phyloP scores from a whole-genome alignment of 371 early-diverging fungal species.

The Dichotomocladium elegans region DNA sequence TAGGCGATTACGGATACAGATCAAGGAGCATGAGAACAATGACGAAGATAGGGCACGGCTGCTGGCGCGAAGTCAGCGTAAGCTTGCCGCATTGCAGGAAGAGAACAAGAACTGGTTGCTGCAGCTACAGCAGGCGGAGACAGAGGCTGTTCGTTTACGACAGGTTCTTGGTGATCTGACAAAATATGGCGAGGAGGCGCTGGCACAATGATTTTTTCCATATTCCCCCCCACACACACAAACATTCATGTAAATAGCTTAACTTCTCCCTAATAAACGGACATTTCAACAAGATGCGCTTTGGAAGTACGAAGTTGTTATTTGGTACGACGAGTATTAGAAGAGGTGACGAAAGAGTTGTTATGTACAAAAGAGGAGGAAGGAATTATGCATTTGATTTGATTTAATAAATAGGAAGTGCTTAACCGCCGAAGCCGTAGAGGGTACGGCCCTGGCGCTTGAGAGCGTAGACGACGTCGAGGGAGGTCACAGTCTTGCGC shows the following conservation, averaged over 20 bases:
- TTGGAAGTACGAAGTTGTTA: too few relatives aligned
- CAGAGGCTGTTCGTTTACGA: background rate
- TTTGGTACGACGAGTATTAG: too few relatives aligned
- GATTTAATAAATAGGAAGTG: too few relatives aligned
- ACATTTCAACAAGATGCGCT: too few relatives aligned
- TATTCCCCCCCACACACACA: background rate
- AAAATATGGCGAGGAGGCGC: background rate
- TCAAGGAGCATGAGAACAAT: background rate
- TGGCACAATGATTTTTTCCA: background rate
- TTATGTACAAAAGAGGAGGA: too few relatives aligned
- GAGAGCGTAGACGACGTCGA: slow-evolving; percentile 96
- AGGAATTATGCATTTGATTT: too few relatives aligned
- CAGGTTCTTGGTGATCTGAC: background rate
- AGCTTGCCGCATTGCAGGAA: background rate
- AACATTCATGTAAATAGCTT: background rate
- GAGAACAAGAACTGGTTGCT: slow-evolving; percentile 7
- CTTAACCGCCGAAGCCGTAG: slow-evolving; percentile 57
- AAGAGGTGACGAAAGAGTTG: too few relatives aligned
- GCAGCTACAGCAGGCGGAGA: background rate
- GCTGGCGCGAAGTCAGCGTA: background rate
- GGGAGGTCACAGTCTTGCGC: slow-evolving; percentile 97
- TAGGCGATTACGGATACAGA: background rate
- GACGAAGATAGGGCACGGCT: background rate
- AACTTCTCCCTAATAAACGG: too few relatives aligned
- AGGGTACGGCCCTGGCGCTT: slow-evolving; percentile 98